Evolutionary conservation across 1,284 basidiomycete species (phyloP), one percentile per base, ranked within the genome.

Genomic region (Apiotrichum porosum): DNA sequence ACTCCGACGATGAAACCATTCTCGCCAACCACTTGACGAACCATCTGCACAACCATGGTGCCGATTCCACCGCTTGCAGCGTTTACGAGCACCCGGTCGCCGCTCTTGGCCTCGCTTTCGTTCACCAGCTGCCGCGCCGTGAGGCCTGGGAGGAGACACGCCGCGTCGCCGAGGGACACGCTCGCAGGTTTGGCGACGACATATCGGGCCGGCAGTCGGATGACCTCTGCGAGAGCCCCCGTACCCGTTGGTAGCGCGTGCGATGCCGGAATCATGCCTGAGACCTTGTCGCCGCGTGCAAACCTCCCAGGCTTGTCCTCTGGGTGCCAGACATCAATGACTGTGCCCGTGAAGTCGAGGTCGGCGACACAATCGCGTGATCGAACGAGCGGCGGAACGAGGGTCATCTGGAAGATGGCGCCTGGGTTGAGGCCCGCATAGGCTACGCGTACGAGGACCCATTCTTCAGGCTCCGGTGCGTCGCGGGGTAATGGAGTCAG

Each of bases 41-140:
- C 35, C 23, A 85, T 71, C 60, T 86, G 83, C 34, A 85, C 80
- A 0, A 80, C 83, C 49, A 78, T 77, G 22, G 76, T 74, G 0
- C 84, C 85, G 1, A 85, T 82, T 3, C 79, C 71, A 1, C 81
- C 52, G 1, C 15, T 6, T 1, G 52, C 52, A 3, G 41, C 52
- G 19, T 48, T 51, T 19, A 54, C 18, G 9, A 54, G 42, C 14
- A 54, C 49, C 13, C 44, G 33, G 23, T 44, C 33, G 22, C 44
- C 47, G 9, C 28, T 12, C 26, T 47, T 47, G 21, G 32, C 31
- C 5, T 23, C 34, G 8, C 21, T 21, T 14, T 39, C 43, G 21
- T 31, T 3, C 17, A 53, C 37, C 30, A 54, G 34, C 32, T 44
- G 33, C 18, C 36, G 35, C 3, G 52, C 52, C 9, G 52, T 47